These are phyloP conservation scores for carrot (Daucus carota) DNA, from an alignment of 129 eudicot species.

Conservation along the genomic window DNA sequence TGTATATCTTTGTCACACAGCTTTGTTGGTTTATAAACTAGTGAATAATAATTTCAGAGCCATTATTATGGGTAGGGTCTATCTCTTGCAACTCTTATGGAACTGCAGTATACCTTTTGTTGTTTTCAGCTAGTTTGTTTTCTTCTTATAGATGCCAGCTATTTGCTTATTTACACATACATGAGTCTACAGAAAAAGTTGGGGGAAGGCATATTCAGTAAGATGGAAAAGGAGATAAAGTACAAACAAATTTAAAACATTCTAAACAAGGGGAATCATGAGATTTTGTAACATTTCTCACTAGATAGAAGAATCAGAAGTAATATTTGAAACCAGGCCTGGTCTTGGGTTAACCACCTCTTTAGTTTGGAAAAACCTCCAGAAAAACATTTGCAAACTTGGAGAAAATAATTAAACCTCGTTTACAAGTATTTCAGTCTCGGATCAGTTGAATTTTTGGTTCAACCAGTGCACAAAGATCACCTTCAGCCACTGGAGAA, in stretches of 20 bases:
- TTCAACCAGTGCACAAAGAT: too few relatives aligned
- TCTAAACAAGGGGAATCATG: not conserved
- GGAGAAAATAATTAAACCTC: too few relatives aligned
- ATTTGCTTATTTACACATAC: not conserved
- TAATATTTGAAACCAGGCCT: not conserved
- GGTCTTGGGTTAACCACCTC: too few relatives aligned
- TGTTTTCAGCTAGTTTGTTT: not conserved
- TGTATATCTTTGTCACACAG: constrained; percentile 10
- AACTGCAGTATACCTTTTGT: not conserved
- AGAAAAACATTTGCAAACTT: too few relatives aligned
- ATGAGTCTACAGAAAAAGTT: too few relatives aligned
- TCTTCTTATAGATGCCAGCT: not conserved
- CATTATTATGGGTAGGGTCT: constrained; percentile 4
- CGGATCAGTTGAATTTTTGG: too few relatives aligned
- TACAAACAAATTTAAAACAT: too few relatives aligned
- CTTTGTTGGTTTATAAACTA: constrained; percentile 5
- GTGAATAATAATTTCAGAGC: constrained; percentile 8
- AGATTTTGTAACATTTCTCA: too few relatives aligned
- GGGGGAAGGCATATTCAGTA: too few relatives aligned
- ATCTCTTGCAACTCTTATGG: not conserved
- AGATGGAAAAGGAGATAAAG: not conserved
- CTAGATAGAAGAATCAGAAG: not conserved
- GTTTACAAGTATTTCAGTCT: too few relatives aligned
- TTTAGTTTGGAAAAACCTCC: too few relatives aligned
- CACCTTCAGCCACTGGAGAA: not conserved